Evolutionary conservation across 148 eudicot genomes (phyloP).

Genomic region (Persicaria tinctoria): DNA sequence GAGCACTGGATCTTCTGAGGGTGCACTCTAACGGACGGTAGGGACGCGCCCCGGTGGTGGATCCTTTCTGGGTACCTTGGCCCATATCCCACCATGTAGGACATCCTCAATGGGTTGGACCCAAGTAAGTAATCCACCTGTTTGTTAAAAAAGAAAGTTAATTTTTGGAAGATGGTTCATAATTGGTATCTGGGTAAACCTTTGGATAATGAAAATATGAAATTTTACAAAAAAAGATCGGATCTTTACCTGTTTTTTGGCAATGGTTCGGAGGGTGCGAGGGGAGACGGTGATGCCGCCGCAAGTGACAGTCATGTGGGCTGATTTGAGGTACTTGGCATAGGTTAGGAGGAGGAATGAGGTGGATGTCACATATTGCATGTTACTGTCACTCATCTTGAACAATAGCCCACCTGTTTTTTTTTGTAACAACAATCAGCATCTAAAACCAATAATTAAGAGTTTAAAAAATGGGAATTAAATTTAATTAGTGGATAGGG

Average conservation of each 20-base stretch:
- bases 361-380: slow-evolving; percentile 83
- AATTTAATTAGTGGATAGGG: too few relatives aligned
- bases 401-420: slow-evolving; percentile 57
- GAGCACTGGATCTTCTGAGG: slow-evolving; percentile 71
- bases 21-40: slow-evolving; percentile 52
- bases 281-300: slow-evolving; percentile 46
- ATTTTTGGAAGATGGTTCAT: neutral
- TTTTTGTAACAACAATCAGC: neutral
- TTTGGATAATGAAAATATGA: neutral
- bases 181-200: neutral
- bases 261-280: slow-evolving; percentile 41
- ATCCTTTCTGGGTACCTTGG: slow-evolving; percentile 59
- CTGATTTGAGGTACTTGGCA: slow-evolving; percentile 63
- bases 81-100: slow-evolving; percentile 84
- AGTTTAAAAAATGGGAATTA: neutral
- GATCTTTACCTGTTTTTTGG: slow-evolving; percentile 57
- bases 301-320: slow-evolving; percentile 52
- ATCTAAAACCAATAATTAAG: neutral
- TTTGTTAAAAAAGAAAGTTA: neutral
- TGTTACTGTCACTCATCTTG: slow-evolving; percentile 62
- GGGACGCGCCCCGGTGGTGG: slow-evolving; percentile 80
- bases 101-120: slow-evolving; percentile 70
- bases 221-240: neutral
- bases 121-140: slow-evolving; percentile 79
- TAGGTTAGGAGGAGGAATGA: slow-evolving; percentile 69